A percentile compares a stretch with the other conserved stretches of the same genome.
Conservation (phyloP, 2,329 filamentous ascomycete species). For the Ustulina deusta region DNA sequence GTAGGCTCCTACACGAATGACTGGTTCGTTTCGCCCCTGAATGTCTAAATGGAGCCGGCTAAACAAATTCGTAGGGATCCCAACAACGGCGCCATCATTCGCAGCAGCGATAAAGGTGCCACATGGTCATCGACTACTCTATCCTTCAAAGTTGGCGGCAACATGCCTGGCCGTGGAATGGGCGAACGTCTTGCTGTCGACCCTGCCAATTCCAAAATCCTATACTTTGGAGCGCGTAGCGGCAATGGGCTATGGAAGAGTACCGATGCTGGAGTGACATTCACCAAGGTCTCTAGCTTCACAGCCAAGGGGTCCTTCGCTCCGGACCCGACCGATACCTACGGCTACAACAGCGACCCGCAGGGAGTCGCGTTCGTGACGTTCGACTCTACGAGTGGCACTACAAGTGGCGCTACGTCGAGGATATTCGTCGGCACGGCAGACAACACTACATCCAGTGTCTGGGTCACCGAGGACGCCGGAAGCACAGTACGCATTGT, state of each 20-base stretch:
- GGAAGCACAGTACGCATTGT: constrained; percentile 55
- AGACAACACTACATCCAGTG: constrained; percentile 63
- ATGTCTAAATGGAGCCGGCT: background rate
- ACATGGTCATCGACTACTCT: constrained; percentile 64
- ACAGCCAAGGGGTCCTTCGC: constrained; percentile 63
- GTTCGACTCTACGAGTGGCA: constrained; percentile 65
- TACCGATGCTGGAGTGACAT: constrained; percentile 66
- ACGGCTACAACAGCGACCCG: constrained; percentile 60
- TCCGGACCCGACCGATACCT: constrained; percentile 59
- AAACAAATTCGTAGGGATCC: constrained; percentile 57
- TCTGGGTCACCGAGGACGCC: constrained; percentile 66
- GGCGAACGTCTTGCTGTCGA: constrained; percentile 70
- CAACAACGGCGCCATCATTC: constrained; percentile 65
- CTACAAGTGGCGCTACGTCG: constrained; percentile 61
- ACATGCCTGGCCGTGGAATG: constrained; percentile 71
- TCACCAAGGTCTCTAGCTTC: constrained; percentile 64
- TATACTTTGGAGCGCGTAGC: constrained; percentile 70
- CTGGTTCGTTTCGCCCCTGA: constrained; percentile 54
- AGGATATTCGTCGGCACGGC: constrained; percentile 69
- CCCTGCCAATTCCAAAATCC: constrained; percentile 66
- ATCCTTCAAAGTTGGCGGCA: constrained; percentile 71
- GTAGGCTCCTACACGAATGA: constrained; percentile 70
- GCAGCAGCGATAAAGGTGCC: constrained; percentile 64
- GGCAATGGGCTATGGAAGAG: constrained; percentile 71
- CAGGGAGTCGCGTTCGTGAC: constrained; percentile 65